A percentile compares a stretch with the other conserved stretches of the same genome.
Evolutionary conservation across 2,329 filamentous ascomycete genomes (phyloP).

Genomic region (Claviceps quebecensis): DNA sequence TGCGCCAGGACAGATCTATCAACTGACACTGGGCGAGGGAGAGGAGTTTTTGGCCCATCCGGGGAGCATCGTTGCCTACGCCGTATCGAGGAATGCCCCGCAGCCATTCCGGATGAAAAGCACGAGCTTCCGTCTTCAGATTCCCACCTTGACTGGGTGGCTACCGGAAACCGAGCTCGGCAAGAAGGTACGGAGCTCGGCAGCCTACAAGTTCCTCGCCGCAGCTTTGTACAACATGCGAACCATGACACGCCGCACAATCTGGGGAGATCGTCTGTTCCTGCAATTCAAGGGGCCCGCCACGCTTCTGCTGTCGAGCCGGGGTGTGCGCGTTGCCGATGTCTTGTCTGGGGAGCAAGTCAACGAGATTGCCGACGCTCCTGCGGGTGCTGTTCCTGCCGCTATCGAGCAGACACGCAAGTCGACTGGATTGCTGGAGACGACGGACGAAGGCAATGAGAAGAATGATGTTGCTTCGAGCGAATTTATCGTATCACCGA

Average conservation of each 20-base stretch:
- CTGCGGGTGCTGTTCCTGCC: slow-evolving; percentile 54
- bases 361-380: slow-evolving; percentile 77
- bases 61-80: slow-evolving; percentile 83
- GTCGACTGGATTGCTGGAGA: slow-evolving; percentile 17
- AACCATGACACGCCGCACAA: slow-evolving; percentile 64
- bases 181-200: slow-evolving; percentile 54
- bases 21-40: slow-evolving; percentile 63
- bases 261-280: slow-evolving; percentile 91
- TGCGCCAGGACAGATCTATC: slow-evolving; percentile 80
- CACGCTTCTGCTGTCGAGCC: slow-evolving; percentile 76
- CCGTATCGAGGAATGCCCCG: slow-evolving; percentile 58
- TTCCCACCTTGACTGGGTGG: slow-evolving; percentile 53
- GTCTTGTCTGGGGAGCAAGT: slow-evolving; percentile 65
- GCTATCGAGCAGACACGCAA: slow-evolving; percentile 36
- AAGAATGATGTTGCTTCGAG: slow-evolving; percentile 24
- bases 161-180: slow-evolving; percentile 62
- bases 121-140: slow-evolving; percentile 62
- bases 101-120: slow-evolving; percentile 74
- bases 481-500: slow-evolving; percentile 40
- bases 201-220: slow-evolving; percentile 56
- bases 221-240: slow-evolving; percentile 53
- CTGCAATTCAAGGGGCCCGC: slow-evolving; percentile 77
- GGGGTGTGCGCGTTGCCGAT: slow-evolving; percentile 67
- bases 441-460: slow-evolving; percentile 13
- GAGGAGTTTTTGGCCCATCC: slow-evolving; percentile 90